phyloP scores from a whole-genome alignment of 2,329 filamentous ascomycete genomes.

The Fusarium nematophilum region DNA sequence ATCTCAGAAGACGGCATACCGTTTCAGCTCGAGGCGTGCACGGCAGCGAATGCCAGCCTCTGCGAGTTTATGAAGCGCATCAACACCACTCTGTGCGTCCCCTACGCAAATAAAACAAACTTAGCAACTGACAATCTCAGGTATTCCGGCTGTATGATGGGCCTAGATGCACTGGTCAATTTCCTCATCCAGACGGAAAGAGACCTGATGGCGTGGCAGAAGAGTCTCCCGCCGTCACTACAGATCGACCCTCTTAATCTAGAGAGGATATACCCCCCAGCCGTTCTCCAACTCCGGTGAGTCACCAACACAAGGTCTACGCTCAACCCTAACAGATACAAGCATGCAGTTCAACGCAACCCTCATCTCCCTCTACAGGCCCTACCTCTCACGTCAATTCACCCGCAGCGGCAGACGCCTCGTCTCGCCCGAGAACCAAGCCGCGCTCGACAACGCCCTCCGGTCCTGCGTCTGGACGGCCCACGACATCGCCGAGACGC shows the following conservation, averaged over 20 bases:
- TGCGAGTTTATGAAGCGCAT: constrained; percentile 33
- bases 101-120: background rate
- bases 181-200: constrained; percentile 6
- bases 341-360: constrained; percentile 39
- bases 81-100: constrained; percentile 31
- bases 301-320: no score
- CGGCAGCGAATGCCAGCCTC: constrained; percentile 10
- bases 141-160: constrained; percentile 4
- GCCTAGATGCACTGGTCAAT: background rate
- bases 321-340: background rate
- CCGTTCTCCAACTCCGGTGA: constrained; percentile 36
- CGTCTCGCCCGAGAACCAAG: background rate
- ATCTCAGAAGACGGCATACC: background rate
- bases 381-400: constrained; percentile 19
- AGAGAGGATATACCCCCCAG: constrained; percentile 10
- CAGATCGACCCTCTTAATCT: background rate
- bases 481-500: constrained; percentile 23
- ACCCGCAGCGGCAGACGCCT: constrained; percentile 15
- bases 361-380: constrained; percentile 31
- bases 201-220: constrained; percentile 7
- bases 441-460: background rate
- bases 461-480: constrained; percentile 32
- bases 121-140: background rate
- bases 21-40: constrained; percentile 1
- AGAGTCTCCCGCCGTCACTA: background rate